Evolutionary conservation across 2,329 filamentous ascomycete species (phyloP).

Genomic region (Colletotrichum neosansevieriae): DNA sequence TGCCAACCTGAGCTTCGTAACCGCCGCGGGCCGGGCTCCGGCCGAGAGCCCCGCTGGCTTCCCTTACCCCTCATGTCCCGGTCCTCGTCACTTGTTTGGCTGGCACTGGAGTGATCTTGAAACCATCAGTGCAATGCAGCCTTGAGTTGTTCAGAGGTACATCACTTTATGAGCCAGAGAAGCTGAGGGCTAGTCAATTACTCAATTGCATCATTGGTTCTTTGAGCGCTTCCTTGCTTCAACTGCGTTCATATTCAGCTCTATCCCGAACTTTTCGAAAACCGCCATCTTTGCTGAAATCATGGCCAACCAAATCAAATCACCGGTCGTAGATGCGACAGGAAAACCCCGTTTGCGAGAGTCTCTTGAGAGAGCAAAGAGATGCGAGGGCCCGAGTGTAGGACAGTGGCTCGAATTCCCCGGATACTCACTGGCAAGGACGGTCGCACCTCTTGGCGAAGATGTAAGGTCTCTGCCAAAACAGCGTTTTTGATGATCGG

Average conservation of each 20-base stretch:
- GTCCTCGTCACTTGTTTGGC: too few relatives aligned
- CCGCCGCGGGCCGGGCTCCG: conserved; percentile 12
- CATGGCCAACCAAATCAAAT: conserved; percentile 40
- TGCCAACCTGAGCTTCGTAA: too few relatives aligned
- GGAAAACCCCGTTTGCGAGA: conserved; percentile 48
- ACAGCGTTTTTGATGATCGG: neutral
- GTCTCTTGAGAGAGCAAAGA: conserved; percentile 46
- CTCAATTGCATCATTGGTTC: too few relatives aligned
- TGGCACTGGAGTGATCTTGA: too few relatives aligned
- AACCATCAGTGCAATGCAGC: too few relatives aligned
- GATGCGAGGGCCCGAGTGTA: conserved; percentile 45
- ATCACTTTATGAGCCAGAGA: too few relatives aligned
- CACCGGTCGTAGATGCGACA: conserved; percentile 44
- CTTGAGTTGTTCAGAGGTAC: too few relatives aligned
- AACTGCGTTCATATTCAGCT: too few relatives aligned
- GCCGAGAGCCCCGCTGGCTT: neutral
- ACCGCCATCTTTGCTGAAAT: too few relatives aligned
- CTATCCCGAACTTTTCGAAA: too few relatives aligned
- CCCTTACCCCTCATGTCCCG: neutral
- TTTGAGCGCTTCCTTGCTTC: too few relatives aligned
- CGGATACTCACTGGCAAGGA: conserved; percentile 48
- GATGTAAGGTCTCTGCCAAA: conserved; percentile 43
- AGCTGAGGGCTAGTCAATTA: too few relatives aligned
- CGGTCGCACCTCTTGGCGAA: conserved; percentile 46
- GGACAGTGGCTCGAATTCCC: conserved; percentile 50